Base-by-base conservation (phyloP, 192 early-diverging fungal species). In the Haplosporangium gracile region DNA sequence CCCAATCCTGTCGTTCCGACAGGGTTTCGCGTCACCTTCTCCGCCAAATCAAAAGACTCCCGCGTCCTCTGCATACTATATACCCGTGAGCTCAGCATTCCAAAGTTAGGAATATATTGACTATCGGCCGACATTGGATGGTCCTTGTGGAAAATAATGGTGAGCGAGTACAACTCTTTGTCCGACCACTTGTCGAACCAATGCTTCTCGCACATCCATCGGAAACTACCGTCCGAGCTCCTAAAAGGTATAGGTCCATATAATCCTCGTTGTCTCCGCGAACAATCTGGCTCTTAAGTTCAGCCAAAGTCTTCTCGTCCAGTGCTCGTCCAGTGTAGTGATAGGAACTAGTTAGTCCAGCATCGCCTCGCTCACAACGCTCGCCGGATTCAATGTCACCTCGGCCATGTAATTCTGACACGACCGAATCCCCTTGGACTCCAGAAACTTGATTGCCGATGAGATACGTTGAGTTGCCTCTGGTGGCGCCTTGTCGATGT, bases 181-280 rank as follows among this genome's bases (percentile, higher is more conserved):
- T 18, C 15, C 16, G 20, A 18, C 18, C 16, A 13, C 20, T 53
- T 20, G 20, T 53, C 11, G 16, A 20, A 20, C 57, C 76, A 73
- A 26, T 83, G 82, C 1, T 22, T 16, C 45, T 32, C 38, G 26
- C 82, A 83, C 4, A 83, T 38, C 63, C 82, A 74, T 1, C 76
- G 75, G 0, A 77, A 71, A 38, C 74, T 71, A 2, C 82, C 49
- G 2, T 63, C 29, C n/a, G 75, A 20, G 16, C 38, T 34, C 20
- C 74, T 11, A 15, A 36, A 47, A 18, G 13, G 13, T 20, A 34
- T 13, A 38, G 13, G 26, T 68, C 68, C 15, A 13, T 15, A 68
- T 53, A 20, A 2, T 53, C 51, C 18, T 53, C 51, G 51, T 13
- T 53, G 51, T 20, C n/a, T 13, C 15, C 45, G 8, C 45, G 45